Evolutionary conservation across 2,329 filamentous ascomycete genomes (phyloP).

Genomic region (Epichloe sp.): DNA sequence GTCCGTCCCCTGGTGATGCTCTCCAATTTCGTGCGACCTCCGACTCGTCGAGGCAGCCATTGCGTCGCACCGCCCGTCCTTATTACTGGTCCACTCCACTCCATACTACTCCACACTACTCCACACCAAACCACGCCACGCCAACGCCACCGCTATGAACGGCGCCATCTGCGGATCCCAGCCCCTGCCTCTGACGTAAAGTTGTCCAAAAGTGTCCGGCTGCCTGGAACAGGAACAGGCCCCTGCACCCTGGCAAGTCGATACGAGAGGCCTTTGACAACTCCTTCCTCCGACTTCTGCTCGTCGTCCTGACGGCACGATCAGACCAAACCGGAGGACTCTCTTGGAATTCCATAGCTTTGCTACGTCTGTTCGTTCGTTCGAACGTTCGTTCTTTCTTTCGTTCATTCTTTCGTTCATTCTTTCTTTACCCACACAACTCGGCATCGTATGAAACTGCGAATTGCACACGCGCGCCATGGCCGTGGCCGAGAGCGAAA

Average conservation of each 20-base stretch:
- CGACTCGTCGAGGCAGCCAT: background rate
- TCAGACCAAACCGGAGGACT: no score
- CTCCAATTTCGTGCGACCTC: background rate
- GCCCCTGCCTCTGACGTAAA: background rate
- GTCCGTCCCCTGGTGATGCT: no score
- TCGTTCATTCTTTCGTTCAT: background rate
- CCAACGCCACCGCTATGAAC: background rate
- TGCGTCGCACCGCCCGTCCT: background rate
- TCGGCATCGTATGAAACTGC: background rate
- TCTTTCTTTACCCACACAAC: background rate
- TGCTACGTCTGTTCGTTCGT: background rate
- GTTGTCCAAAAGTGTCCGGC: background rate
- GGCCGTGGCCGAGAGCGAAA: slow-evolving; percentile 3
- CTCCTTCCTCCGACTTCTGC: background rate
- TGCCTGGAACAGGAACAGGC: background rate
- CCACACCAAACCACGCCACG: background rate
- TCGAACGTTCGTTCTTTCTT: background rate
- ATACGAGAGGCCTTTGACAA: background rate
- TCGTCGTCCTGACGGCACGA: background rate
- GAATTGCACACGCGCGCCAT: background rate
- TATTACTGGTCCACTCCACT: background rate
- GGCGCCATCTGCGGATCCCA: background rate
- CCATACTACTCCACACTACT: background rate
- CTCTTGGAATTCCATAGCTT: background rate
- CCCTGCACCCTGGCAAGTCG: background rate